phyloP scores from a whole-genome alignment of 1,284 basidiomycete genomes.

The Mycosarcoma mackinlayi region DNA sequence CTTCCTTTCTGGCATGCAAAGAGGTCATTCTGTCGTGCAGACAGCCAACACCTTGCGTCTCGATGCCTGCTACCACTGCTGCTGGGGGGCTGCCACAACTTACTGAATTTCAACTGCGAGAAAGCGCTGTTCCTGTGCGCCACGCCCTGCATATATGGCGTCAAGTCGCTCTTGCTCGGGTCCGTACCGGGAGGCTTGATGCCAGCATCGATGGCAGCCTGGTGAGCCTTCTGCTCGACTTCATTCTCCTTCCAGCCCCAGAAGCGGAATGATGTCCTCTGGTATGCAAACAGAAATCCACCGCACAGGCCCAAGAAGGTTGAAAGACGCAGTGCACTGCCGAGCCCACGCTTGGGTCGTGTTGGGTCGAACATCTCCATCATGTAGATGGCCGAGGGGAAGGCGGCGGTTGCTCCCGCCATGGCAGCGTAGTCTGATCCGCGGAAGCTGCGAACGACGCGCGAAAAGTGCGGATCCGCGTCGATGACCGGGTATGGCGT shows the following conservation, averaged over 20 bases:
- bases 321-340: slow-evolving; percentile 56
- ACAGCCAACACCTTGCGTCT: too few relatives aligned
- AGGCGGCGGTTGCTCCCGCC: slow-evolving; percentile 82
- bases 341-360: slow-evolving; percentile 50
- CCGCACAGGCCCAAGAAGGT: slow-evolving; percentile 75
- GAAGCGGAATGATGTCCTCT: slow-evolving; percentile 85
- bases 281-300: slow-evolving; percentile 94
- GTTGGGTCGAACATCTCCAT: slow-evolving; percentile 66
- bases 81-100: slow-evolving; percentile 31
- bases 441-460: slow-evolving; percentile 90
- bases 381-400: slow-evolving; percentile 78
- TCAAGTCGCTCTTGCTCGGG: slow-evolving; percentile 76
- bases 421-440: slow-evolving; percentile 86
- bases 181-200: slow-evolving; percentile 54
- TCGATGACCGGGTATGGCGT: slow-evolving; percentile 72
- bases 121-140: slow-evolving; percentile 92
- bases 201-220: slow-evolving; percentile 45
- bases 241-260: slow-evolving; percentile 96
- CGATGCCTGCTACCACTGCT: too few relatives aligned
- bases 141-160: slow-evolving; percentile 86
- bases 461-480: slow-evolving; percentile 86
- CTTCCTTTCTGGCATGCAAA: too few relatives aligned
- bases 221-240: slow-evolving; percentile 50
- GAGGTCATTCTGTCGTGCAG: too few relatives aligned
- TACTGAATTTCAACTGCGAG: slow-evolving; percentile 74